Percentiles rank a stretch among this genome's conserved stretches.
Conservation (phyloP, 1,284 basidiomycete species). For the Cutaneotrichosporon cavernicola region DNA sequence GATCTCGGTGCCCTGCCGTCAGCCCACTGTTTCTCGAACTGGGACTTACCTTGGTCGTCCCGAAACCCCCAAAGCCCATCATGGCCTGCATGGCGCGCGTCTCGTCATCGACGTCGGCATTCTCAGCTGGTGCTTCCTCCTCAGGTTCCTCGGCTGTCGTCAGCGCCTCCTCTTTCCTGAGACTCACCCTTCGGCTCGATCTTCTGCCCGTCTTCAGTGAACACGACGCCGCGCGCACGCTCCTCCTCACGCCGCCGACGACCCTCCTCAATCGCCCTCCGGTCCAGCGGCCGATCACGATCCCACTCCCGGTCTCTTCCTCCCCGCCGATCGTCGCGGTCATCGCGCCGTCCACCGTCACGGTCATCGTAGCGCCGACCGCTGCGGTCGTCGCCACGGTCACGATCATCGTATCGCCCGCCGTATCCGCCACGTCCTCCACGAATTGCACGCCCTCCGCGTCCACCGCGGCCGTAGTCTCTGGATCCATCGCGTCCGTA, state of each 20-base stretch:
- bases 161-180: background rate
- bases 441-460: background rate
- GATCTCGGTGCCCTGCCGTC: constrained; percentile 68
- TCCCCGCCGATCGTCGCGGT: constrained; percentile 11
- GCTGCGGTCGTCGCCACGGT: constrained; percentile 19
- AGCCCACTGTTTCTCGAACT: constrained; percentile 1
- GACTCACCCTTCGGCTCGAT: constrained; percentile 31
- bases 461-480: constrained; percentile 19
- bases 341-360: constrained; percentile 10
- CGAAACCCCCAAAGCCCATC: constrained; percentile 89
- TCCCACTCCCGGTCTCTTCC: constrained; percentile 26
- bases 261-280: constrained; percentile 51
- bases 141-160: constrained; percentile 36
- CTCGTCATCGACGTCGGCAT: constrained; percentile 65
- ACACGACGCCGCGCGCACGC: constrained; percentile 39
- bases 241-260: constrained; percentile 49
- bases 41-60: constrained; percentile 74
- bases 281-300: constrained; percentile 38
- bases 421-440: constrained; percentile 9
- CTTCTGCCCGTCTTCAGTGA: constrained; percentile 34
- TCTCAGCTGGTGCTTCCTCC: constrained; percentile 60
- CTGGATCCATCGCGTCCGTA: constrained; percentile 37
- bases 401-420: constrained; percentile 18
- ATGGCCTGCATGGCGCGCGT: constrained; percentile 78
- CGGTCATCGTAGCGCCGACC: constrained; percentile 9